Conservation (phyloP, 495 filamentous ascomycete species). For the Penicillium bovifimosum region DNA sequence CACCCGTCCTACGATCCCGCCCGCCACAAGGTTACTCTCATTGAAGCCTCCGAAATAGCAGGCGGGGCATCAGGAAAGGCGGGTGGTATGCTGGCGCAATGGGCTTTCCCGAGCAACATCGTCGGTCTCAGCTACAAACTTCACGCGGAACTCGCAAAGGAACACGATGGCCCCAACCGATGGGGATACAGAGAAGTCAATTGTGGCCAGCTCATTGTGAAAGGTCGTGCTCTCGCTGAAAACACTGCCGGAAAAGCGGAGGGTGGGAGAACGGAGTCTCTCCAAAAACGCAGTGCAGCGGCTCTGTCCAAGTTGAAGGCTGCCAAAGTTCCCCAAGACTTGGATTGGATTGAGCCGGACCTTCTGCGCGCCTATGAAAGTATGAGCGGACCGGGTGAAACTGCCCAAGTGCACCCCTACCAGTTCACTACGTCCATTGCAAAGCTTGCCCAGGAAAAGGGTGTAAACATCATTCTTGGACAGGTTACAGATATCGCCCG, state of each 20-base stretch:
- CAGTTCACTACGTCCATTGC: slow-evolving; percentile 88
- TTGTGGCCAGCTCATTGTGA: slow-evolving; percentile 66
- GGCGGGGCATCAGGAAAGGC: slow-evolving; percentile 94
- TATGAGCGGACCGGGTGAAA: slow-evolving; percentile 75
- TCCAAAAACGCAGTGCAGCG: slow-evolving; percentile 67
- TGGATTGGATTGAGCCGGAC: slow-evolving; percentile 79
- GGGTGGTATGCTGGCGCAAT: slow-evolving; percentile 81
- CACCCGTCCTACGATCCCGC: slow-evolving; percentile 76
- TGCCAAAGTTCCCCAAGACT: slow-evolving; percentile 65
- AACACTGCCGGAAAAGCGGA: slow-evolving; percentile 28
- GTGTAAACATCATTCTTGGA: slow-evolving; percentile 65
- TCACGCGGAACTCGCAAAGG: slow-evolving; percentile 76
- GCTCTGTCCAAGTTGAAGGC: slow-evolving; percentile 54
- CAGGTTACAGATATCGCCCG: slow-evolving; percentile 60
- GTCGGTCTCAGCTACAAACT: slow-evolving; percentile 83
- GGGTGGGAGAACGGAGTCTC: slow-evolving; percentile 41
- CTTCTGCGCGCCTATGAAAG: slow-evolving; percentile 65
- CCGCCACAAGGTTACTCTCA: slow-evolving; percentile 73
- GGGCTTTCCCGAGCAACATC: slow-evolving; percentile 85
- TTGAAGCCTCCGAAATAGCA: slow-evolving; percentile 85
- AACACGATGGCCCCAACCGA: slow-evolving; percentile 70
- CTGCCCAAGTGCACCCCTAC: slow-evolving; percentile 92
- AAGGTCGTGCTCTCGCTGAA: slow-evolving; percentile 42
- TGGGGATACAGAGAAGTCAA: slow-evolving; percentile 86
- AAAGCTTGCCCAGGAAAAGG: slow-evolving; percentile 67